A percentile compares a stretch with the other conserved stretches of the same genome.
Evolutionary conservation across 768 basidiomycete genomes (phyloP).

Genomic region (Galerina sulciceps): DNA sequence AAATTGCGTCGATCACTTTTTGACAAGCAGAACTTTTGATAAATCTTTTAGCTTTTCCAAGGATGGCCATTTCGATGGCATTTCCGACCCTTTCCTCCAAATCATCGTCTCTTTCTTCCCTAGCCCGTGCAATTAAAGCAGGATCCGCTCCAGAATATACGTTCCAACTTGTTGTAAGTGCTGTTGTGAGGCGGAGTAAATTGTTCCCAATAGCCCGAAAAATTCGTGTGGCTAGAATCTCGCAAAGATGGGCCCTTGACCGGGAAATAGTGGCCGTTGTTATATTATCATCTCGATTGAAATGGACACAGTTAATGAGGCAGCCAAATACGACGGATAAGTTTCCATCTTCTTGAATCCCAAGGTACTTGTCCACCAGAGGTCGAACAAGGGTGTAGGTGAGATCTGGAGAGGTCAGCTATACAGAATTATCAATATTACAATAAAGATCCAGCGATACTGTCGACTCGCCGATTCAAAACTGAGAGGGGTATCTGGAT

Average conservation of each 20-base stretch:
- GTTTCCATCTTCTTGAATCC: slow-evolving; percentile 74
- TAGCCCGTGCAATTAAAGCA: slow-evolving; percentile 57
- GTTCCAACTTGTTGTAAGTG: slow-evolving; percentile 79
- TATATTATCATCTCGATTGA: slow-evolving; percentile 77
- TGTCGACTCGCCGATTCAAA: slow-evolving; percentile 69
- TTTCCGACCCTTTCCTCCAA: slow-evolving; percentile 84
- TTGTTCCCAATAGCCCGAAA: slow-evolving; percentile 74
- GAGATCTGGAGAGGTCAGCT: slow-evolving; percentile 86
- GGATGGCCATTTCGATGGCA: slow-evolving; percentile 91
- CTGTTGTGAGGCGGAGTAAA: slow-evolving; percentile 69
- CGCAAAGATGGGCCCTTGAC: slow-evolving; percentile 84
- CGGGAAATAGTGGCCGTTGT: slow-evolving; percentile 70
- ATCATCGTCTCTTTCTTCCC: slow-evolving; percentile 70
- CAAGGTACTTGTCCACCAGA: slow-evolving; percentile 83
- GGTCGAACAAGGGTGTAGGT: slow-evolving; percentile 91
- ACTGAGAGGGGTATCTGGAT: slow-evolving; percentile 79
- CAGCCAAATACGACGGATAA: slow-evolving; percentile 87
- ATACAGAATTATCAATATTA: slow-evolving; percentile 1
- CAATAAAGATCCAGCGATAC: background rate
- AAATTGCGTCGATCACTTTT: slow-evolving; percentile 85
- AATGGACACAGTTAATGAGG: slow-evolving; percentile 86
- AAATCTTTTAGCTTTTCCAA: slow-evolving; percentile 85
- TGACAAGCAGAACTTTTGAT: slow-evolving; percentile 90
- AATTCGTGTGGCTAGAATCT: slow-evolving; percentile 83
- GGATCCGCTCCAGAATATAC: slow-evolving; percentile 79